A percentile compares a stretch with the other conserved stretches of the same genome.
phyloP scores from a whole-genome alignment of 345 rosid genomes.

The Trapa incisa region DNA sequence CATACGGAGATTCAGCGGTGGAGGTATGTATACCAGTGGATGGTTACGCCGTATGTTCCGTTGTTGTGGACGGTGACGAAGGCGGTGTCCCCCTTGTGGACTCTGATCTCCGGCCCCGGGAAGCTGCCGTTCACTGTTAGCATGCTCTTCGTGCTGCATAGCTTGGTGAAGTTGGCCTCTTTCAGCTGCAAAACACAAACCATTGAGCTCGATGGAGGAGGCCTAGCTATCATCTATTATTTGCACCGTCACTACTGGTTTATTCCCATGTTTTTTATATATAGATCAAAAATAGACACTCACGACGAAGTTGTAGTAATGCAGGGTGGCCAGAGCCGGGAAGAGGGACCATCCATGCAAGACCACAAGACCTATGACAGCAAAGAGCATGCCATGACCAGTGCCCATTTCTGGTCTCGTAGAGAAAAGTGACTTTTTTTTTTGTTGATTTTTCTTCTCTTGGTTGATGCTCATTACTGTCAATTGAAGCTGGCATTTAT shows the following conservation, averaged over 20 bases:
- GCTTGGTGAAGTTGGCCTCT: conserved; percentile 15
- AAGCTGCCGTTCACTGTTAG: conserved; percentile 18
- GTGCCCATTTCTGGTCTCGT: not conserved
- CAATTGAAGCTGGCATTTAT: not conserved
- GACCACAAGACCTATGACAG: conserved; percentile 1
- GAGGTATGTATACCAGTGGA: conserved; percentile 17
- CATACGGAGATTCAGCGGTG: too few relatives aligned
- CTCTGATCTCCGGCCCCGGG: conserved; percentile 19
- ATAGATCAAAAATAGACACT: not conserved
- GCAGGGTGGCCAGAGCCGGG: conserved; percentile 6
- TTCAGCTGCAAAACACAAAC: conserved; percentile 11
- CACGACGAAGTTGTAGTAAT: conserved; percentile 11
- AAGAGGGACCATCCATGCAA: conserved; percentile 5
- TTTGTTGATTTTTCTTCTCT: not conserved
- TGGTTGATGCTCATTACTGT: not conserved
- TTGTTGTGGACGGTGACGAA: conserved; percentile 19
- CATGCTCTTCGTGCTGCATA: conserved; percentile 18
- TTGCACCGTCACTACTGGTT: too few relatives aligned
- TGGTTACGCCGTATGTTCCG: conserved; percentile 18
- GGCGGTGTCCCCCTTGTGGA: conserved; percentile 17
- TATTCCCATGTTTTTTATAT: too few relatives aligned
- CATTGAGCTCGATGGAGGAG: too few relatives aligned
- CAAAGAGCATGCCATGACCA: not conserved
- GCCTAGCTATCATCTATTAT: too few relatives aligned
- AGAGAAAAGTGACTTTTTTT: too few relatives aligned